Percentiles rank a stretch among this genome's conserved stretches.
These are phyloP conservation scores for Flammula alnicola DNA, from an alignment of 1,284 basidiomycete genomes.

Conservation along the genomic window DNA sequence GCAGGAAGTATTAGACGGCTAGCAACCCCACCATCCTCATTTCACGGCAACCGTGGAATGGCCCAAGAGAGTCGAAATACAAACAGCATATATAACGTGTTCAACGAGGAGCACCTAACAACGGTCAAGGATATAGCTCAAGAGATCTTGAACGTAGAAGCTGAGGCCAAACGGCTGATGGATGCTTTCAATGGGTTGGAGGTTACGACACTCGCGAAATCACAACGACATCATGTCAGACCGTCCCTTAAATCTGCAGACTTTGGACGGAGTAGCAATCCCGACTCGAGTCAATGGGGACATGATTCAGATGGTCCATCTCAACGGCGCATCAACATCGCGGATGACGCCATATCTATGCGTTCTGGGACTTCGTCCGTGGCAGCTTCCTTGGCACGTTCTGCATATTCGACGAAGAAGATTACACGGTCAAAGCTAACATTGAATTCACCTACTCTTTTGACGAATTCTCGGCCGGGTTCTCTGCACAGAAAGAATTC, in stretches of 20 bases:
- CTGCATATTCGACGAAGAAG: conserved; percentile 38
- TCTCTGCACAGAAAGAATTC: conserved; percentile 46
- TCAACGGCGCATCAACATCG: conserved; percentile 35
- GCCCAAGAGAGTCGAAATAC: conserved; percentile 41
- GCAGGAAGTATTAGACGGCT: conserved; percentile 48
- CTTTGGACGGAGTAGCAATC: conserved; percentile 23
- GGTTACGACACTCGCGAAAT: conserved; percentile 63
- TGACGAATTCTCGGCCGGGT: conserved; percentile 30
- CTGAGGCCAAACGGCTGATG: conserved; percentile 66
- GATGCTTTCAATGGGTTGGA: conserved; percentile 80
- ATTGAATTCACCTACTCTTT: conserved; percentile 27
- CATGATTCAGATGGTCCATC: conserved; percentile 38
- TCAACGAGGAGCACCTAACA: conserved; percentile 58
- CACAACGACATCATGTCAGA: conserved; percentile 43
- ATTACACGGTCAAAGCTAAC: conserved; percentile 34
- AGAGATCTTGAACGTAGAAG: conserved; percentile 69
- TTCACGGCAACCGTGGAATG: conserved; percentile 39
- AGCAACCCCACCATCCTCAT: conserved; percentile 59
- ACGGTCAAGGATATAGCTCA: conserved; percentile 63
- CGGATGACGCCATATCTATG: conserved; percentile 52
- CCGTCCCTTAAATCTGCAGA: conserved; percentile 32
- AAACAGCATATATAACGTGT: conserved; percentile 43
- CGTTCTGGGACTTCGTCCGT: conserved; percentile 58
- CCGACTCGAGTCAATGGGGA: conserved; percentile 40
- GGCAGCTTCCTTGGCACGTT: conserved; percentile 45